Base-by-base conservation (phyloP, 1,284 basidiomycete species). In the Malassezia dermatis region DNA sequence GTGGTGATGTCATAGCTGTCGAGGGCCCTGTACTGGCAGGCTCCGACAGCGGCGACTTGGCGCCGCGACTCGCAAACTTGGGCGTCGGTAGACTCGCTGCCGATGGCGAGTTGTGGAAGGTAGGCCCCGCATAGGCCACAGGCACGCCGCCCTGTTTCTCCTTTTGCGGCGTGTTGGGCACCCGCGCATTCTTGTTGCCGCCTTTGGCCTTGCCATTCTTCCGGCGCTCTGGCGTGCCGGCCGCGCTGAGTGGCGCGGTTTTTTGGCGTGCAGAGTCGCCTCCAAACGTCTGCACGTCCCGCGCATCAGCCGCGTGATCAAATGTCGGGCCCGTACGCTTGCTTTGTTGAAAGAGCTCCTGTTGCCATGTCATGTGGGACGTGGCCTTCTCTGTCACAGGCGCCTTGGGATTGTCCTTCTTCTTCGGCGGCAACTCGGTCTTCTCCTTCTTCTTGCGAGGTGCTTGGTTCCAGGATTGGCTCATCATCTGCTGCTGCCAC, bases 271-370 rank as follows among this genome's bases (percentile, higher is more conserved):
- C 37, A 10, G 17, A 21, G 3, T 39, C 37, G 37, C 37, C 37
- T 39, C 55, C 55, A 46, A 57, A 57, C 17, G 55, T 57, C 27
- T 57, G 44, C 12, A 31, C 40, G 19, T 57, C 55, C n/a, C 40
- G 41, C 42, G 13, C 37, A 30, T 50, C 48, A 5, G 34, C 49
- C 12, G 50, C 39, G 11, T 28, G 50, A 24, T 57, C 55, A 40
- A 48, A 57, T 3, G 43, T 19, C 23, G 55, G 27, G 7, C 45
- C 45, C 13, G 11, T 23, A 11, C 48, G 48, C 17, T 47, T 23
- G 8, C 27, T 15, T 28, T 57, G 48, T 15, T 35, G 15, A 24
- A 57, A 52, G 15, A 57, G 49, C 31, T 57, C 37, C 30, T 57
- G 55, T 27, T 57, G 55, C 55, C 55, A 57, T 2, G 55, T 57